Conservation (phyloP, 306 rosid species). For the Cyamopsis tetragonoloba region DNA sequence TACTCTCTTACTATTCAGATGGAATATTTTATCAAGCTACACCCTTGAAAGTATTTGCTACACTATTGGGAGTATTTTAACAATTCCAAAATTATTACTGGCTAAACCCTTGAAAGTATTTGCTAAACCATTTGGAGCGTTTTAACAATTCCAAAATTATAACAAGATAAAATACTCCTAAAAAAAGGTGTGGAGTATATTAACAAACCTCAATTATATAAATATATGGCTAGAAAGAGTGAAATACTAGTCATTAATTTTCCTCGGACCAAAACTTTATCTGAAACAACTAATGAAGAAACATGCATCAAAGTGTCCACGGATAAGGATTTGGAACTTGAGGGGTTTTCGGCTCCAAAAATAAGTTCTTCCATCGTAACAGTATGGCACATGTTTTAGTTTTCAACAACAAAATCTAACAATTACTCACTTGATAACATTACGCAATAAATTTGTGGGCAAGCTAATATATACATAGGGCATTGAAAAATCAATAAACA, state of each 20-base stretch:
- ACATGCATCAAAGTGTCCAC: not conserved
- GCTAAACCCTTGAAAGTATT: too few species aligned
- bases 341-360: not conserved
- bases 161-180: too few species aligned
- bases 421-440: not conserved
- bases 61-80: too few species aligned
- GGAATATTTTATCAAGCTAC: too few species aligned
- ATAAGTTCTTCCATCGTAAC: not conserved
- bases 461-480: not conserved
- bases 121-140: too few species aligned
- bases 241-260: not conserved
- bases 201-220: too few species aligned
- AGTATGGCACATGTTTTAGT: not conserved
- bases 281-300: not conserved
- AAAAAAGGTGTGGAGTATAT: too few species aligned
- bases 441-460: not conserved
- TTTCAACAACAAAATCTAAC: slow-evolving; percentile 3
- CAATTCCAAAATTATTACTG: too few species aligned
- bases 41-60: too few species aligned
- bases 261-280: not conserved
- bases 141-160: too few species aligned
- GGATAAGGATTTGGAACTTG: not conserved
- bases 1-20: too few species aligned
- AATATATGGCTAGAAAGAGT: not conserved
- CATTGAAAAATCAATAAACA: not conserved